Conservation (phyloP, 116 monocot species). For the Dioscorea cayenensis region DNA sequence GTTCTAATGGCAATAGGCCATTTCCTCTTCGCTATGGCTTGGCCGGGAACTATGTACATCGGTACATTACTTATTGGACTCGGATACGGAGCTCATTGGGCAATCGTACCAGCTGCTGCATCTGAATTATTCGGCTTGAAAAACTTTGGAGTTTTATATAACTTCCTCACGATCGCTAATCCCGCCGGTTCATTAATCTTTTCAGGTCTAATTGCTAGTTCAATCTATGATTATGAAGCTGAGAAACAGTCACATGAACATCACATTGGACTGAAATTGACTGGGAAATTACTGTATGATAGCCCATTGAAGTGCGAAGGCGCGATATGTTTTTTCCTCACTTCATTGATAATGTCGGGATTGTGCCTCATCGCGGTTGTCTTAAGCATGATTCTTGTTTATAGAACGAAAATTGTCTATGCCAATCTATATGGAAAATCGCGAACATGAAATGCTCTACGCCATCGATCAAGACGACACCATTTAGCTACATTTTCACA, state of each 20-base stretch:
- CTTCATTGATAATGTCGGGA: slow-evolving; percentile 55
- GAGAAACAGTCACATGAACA: slow-evolving; percentile 15
- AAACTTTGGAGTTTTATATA: slow-evolving; percentile 23
- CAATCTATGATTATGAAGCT: slow-evolving; percentile 35
- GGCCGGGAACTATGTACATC: slow-evolving; percentile 78
- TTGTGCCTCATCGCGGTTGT: slow-evolving; percentile 51
- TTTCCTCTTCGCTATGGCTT: slow-evolving; percentile 81
- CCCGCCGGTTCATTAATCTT: slow-evolving; percentile 27
- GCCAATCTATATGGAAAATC: slow-evolving; percentile 26
- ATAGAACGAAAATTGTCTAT: slow-evolving; percentile 61
- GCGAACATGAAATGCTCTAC: background rate
- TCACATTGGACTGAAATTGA: background rate
- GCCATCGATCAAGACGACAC: no score
- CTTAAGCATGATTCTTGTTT: slow-evolving; percentile 57
- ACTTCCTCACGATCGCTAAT: slow-evolving; percentile 28
- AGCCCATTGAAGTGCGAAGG: slow-evolving; percentile 48
- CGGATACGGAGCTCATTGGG: slow-evolving; percentile 90
- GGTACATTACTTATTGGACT: slow-evolving; percentile 74
- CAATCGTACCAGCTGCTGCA: slow-evolving; percentile 75
- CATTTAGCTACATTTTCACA: no score
- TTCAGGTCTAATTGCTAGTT: slow-evolving; percentile 24
- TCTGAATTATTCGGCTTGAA: slow-evolving; percentile 76
- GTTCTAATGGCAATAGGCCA: slow-evolving; percentile 67
- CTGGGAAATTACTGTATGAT: background rate
- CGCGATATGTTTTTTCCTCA: slow-evolving; percentile 57